Evolutionary conservation across 176 grass and related monocot species (phyloP).

Genomic region (Microstegium vimineum): DNA sequence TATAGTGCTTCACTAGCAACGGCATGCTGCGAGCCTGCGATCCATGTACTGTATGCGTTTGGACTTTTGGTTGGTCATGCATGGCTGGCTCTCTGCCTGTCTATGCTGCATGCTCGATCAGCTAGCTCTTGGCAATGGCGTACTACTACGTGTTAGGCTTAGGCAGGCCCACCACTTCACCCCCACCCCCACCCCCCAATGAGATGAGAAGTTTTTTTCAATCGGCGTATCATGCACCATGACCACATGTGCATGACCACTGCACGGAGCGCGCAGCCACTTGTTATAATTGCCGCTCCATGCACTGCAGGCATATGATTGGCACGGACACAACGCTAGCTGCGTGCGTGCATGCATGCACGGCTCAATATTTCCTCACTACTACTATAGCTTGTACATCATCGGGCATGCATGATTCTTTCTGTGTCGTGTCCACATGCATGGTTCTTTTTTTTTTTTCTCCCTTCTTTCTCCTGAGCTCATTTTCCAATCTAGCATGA

Average conservation of each 20-base stretch:
- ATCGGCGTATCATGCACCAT: conserved; percentile 23
- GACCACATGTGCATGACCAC: conserved; percentile 20
- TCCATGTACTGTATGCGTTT: conserved; percentile 13
- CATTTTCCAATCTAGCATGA: background rate
- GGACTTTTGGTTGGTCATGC: conserved; percentile 32
- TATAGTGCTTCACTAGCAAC: background rate
- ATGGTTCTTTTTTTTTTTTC: no score
- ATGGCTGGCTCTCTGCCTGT: no score
- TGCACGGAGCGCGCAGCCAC: conserved; percentile 17
- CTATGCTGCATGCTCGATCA: background rate
- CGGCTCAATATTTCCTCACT: conserved; percentile 2
- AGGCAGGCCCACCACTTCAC: conserved; percentile 49
- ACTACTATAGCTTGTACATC: no score
- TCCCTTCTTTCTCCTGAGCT: background rate
- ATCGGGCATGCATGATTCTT: background rate
- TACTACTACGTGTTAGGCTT: no score
- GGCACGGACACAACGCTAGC: conserved; percentile 7
- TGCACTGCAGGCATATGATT: conserved; percentile 32
- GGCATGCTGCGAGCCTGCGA: background rate
- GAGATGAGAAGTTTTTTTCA: conserved; percentile 40
- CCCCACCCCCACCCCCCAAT: background rate
- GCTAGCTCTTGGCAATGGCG: background rate
- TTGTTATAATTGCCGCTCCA: no score
- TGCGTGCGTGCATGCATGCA: no score
- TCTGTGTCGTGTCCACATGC: background rate